Base-by-base conservation (phyloP, 148 eudicot genomes). In the Rheum nobile region DNA sequence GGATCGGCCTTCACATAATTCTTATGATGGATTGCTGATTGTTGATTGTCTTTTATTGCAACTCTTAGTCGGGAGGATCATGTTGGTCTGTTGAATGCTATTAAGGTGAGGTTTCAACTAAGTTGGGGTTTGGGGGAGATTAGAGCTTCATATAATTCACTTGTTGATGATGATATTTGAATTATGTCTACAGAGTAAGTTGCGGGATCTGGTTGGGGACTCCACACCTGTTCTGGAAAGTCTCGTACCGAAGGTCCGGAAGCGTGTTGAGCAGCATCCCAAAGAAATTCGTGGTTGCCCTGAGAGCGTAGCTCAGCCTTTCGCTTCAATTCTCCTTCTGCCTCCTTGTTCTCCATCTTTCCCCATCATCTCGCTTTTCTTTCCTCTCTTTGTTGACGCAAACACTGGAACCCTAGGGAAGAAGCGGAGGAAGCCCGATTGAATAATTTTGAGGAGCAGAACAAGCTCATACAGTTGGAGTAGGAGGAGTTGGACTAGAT, bases 231-330 rank as follows among this genome's bases (percentile, higher is more conserved):
- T 94, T 12, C 74, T 94, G 16, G 95, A 89, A 84, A 69, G 83
- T 4, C 81, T 94, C 54, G 13, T 88, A 1, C 97, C 92, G 0
- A 80, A 67, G 24, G 93, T 94, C 34, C 77, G 95, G 38, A 86
- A 85, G 90, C 88, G 98, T 37, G 98, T 94, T 44, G 97, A 94
- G 72, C n/a, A n/a, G n/a, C n/a, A n/a, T n/a, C n/a, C n/a, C n/a
- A n/a, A n/a, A n/a, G n/a, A n/a, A n/a, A n/a, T n/a, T n/a, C n/a
- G n/a, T n/a, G n/a, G n/a, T n/a, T n/a, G n/a, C n/a, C n/a, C n/a
- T n/a, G n/a, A n/a, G n/a, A n/a, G n/a, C n/a, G n/a, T n/a, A n/a
- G n/a, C n/a, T n/a, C n/a, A n/a, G n/a, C n/a, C n/a, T n/a, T n/a
- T n/a, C n/a, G n/a, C n/a, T n/a, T n/a, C n/a, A n/a, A n/a, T n/a